phyloP scores from a whole-genome alignment of 768 basidiomycete species.

The Amanita polypyramis region DNA sequence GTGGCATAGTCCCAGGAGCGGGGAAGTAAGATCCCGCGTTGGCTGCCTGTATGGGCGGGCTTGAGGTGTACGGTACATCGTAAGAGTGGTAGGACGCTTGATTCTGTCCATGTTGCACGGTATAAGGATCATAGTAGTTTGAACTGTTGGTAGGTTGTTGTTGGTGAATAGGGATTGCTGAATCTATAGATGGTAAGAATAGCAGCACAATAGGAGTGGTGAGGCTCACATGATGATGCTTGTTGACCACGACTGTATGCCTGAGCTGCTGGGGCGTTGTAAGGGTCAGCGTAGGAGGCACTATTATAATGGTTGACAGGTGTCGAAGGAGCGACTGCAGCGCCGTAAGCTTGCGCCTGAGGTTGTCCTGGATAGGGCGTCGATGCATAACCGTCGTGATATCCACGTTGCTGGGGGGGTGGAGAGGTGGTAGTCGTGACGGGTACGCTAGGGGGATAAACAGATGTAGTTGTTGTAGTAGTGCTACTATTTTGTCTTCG shows the following conservation, averaged over 20 bases:
- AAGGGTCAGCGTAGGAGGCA: constrained; percentile 26
- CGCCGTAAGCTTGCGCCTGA: constrained; percentile 9
- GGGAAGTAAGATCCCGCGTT: constrained; percentile 19
- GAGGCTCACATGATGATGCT: constrained; percentile 42
- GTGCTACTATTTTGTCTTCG: constrained; percentile 15
- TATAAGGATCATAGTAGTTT: constrained; percentile 35
- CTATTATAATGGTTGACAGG: constrained; percentile 23
- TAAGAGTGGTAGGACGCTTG: constrained; percentile 18
- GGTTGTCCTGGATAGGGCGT: constrained; percentile 17
- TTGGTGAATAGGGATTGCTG: constrained; percentile 37
- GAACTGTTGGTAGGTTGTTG: constrained; percentile 37
- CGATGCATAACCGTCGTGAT: constrained; percentile 16
- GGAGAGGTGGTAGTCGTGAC: constrained; percentile 15
- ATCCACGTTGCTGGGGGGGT: constrained; percentile 12
- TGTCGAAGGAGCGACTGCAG: constrained; percentile 17
- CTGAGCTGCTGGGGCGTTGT: constrained; percentile 16
- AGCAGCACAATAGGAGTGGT: not conserved
- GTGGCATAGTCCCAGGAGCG: constrained; percentile 15
- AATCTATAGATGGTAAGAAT: constrained; percentile 26
- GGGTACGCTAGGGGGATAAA: constrained; percentile 10
- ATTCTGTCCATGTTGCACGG: constrained; percentile 18
- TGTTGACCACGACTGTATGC: constrained; percentile 46
- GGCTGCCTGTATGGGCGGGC: constrained; percentile 11
- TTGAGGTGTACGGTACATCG: constrained; percentile 9
- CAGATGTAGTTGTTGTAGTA: constrained; percentile 6